These are phyloP conservation scores for Bacidia rubella DNA, from an alignment of 495 filamentous ascomycete species.

Conservation along the genomic window DNA sequence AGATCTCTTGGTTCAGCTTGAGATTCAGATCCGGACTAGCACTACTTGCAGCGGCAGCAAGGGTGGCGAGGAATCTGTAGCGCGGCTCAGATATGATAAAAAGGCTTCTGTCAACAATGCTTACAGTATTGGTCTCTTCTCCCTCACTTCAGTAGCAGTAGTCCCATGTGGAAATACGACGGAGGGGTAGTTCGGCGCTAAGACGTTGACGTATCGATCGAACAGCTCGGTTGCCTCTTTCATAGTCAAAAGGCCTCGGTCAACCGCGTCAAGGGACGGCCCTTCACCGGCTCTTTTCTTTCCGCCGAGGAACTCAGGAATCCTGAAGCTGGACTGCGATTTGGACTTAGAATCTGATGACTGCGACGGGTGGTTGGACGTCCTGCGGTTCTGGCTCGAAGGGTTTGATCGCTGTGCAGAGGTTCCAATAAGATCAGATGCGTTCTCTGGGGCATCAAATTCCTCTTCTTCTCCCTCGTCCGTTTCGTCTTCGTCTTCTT, in stretches of 20 bases:
- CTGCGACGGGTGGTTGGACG: not conserved
- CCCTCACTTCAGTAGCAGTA: constrained; percentile 47
- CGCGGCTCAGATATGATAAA: not conserved
- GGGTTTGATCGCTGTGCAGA: not conserved
- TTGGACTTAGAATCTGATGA: not conserved
- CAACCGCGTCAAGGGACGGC: constrained; percentile 9
- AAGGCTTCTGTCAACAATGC: not conserved
- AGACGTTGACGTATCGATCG: constrained; percentile 44
- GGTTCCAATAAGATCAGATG: not conserved
- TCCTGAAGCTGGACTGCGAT: not conserved
- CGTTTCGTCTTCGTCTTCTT: not conserved
- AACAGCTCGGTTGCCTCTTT: constrained; percentile 27
- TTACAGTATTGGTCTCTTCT: constrained; percentile 46
- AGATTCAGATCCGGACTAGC: constrained; percentile 35
- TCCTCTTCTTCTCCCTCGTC: constrained; percentile 3
- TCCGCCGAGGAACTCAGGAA: not conserved
- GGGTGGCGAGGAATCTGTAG: constrained; percentile 51
- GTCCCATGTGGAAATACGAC: constrained; percentile 50
- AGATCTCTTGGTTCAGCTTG: constrained; percentile 47
- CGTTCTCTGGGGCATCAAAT: not conserved
- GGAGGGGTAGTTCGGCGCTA: constrained; percentile 53
- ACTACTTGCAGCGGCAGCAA: constrained; percentile 44
- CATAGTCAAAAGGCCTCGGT: constrained; percentile 10
- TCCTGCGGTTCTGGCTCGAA: not conserved
- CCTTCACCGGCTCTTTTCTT: not conserved